Percentiles rank a stretch among this genome's conserved stretches.
Evolutionary conservation across 371 early-diverging fungal species (phyloP).

Genomic region (Capillidium rhysosporum): DNA sequence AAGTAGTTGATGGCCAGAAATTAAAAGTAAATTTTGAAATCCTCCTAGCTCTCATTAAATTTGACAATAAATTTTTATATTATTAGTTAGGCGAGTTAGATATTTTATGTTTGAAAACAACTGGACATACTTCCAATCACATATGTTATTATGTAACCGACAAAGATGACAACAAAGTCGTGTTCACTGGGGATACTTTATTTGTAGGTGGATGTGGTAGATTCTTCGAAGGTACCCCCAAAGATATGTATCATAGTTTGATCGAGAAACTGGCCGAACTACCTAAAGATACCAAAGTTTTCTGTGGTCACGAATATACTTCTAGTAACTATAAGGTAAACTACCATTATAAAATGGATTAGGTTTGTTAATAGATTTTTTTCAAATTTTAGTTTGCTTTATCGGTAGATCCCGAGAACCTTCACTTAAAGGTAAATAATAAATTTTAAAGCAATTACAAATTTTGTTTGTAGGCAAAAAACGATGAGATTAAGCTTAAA

Average conservation of each 20-base stretch:
- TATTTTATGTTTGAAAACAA: constrained; percentile 39
- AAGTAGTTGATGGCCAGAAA: constrained; percentile 47
- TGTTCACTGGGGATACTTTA: constrained; percentile 12
- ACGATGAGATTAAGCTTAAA: constrained; percentile 28
- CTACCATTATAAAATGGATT: not conserved
- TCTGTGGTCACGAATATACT: constrained; percentile 89
- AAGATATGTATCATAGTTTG: constrained; percentile 64
- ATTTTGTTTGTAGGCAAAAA: constrained; percentile 22
- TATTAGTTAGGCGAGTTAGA: constrained; percentile 10
- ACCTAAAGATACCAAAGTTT: constrained; percentile 66
- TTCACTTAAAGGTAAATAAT: constrained; percentile 11
- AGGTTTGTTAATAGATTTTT: no score
- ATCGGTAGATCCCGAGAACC: constrained; percentile 35
- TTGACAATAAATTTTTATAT: not conserved
- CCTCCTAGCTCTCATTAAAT: no score
- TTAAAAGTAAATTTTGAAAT: constrained; percentile 50
- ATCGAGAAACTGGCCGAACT: constrained; percentile 33
- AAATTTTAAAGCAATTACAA: constrained; percentile 14
- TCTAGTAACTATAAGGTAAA: constrained; percentile 28
- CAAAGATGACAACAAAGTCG: constrained; percentile 8
- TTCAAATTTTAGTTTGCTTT: constrained; percentile 28
- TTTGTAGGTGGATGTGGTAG: constrained; percentile 55
- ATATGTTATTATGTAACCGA: constrained; percentile 64
- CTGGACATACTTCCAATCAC: constrained; percentile 80
- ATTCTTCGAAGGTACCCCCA: constrained; percentile 80